A percentile compares a stretch with the other conserved stretches of the same genome.
These are phyloP conservation scores for Ophiostoma novo-ulmi DNA, from an alignment of 2,329 filamentous ascomycete species.

Conservation along the genomic window DNA sequence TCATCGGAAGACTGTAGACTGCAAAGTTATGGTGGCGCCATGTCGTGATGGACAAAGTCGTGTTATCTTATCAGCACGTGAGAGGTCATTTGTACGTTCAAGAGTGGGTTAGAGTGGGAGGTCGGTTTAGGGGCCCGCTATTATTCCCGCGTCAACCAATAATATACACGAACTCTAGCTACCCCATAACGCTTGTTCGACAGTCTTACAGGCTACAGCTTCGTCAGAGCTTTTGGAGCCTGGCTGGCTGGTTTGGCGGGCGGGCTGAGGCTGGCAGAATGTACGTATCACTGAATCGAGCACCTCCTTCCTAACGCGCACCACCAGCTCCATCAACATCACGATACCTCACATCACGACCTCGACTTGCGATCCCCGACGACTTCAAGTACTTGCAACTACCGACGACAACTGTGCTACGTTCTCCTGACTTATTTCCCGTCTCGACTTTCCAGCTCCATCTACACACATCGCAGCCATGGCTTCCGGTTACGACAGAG, in stretches of 20 bases:
- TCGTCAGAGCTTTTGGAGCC: constrained; percentile 31
- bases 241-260: constrained; percentile 18
- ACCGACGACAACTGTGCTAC: neutral
- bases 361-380: neutral
- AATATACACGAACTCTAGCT: neutral
- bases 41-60: neutral
- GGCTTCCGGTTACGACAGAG: constrained; percentile 98
- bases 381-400: neutral
- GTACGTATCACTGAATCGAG: constrained; percentile 12
- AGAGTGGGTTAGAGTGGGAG: neutral
- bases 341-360: constrained; percentile 15
- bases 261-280: constrained; percentile 17
- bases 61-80: constrained; percentile 7
- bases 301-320: constrained; percentile 22
- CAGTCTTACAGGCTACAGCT: constrained; percentile 22
- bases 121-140: neutral
- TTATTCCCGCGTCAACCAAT: neutral
- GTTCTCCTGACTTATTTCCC: neutral
- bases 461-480: constrained; percentile 40
- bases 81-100: neutral
- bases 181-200: neutral
- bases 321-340: constrained; percentile 14
- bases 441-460: neutral
- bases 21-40: neutral
- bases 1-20: constrained; percentile 13